Base-by-base conservation (phyloP, 208 protist genomes). In the Leishmania braziliensis region DNA sequence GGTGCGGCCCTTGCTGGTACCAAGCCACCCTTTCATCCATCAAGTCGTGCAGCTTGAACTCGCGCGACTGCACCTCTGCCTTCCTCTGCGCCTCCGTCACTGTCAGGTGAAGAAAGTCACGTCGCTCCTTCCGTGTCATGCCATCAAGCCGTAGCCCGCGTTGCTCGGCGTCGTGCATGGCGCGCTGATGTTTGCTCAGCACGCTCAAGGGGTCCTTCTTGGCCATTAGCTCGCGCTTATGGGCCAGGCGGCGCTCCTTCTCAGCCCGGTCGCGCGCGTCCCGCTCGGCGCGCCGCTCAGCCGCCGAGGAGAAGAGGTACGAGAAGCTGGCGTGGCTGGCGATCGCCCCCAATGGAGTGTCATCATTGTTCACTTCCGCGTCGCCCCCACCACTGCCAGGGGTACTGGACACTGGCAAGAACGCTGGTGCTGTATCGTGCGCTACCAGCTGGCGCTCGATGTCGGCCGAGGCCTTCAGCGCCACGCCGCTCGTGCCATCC, bases 1-100 rank as follows among this genome's bases (percentile, higher is more conserved):
- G 95, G 78, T 92, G 87, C 16, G 95, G 95, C 0, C 93, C 95
- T 78, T 97, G 95, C 85, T 97, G 95, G 69, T 97, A 97, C 93
- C 95, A 97, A 68, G 89, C 92, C 4, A 96, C 66, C 71, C 88
- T 88, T 74, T 88, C 89, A 79, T 97, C 95, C 95, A 97, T 96
- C 33, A 97, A 77, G 26, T 95, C 92, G 79, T 97, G 93, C 46
- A 93, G 90, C 68, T 92, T 91, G 36, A 95, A 89, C 16, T 92
- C 86, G 12, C 85, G 82, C 50, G 88, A 88, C 79, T 89, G 80
- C 84, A 89, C 88, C 80, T 93, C 86, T n/a, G 89, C 91, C 63
- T 83, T 82, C 72, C 82, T 76, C 78, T 93, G 90, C 75, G 91
- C 91, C 63, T 91, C 84, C 23, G 89, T 91, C n/a, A 92, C 85